Evolutionary conservation across 2,329 filamentous ascomycete species (phyloP), one percentile per base, ranked within the genome.

Genomic region (Botrytis tulipae): DNA sequence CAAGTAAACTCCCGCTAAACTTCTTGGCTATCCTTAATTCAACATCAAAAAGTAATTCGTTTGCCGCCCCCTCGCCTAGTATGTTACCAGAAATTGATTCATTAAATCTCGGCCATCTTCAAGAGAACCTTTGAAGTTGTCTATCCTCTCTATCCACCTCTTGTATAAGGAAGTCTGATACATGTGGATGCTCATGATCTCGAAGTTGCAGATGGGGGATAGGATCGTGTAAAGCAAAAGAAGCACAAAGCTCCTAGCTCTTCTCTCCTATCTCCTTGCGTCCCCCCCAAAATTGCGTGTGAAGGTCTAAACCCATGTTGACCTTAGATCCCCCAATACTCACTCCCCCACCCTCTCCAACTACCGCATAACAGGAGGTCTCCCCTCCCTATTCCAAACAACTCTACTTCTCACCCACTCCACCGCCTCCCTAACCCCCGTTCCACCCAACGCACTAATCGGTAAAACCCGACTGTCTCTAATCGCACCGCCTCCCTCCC

Each of bases 391-490:
- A 82, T 98, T 98, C 94, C 96, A 98, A 83, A 93, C 94, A 42
- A 98, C 94, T 75, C 96, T 87, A 77, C 91, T 95, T 81, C 93
- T 90, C 74, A 99, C 86, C 96, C 96, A 99, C 80, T 98, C 96
- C n/a, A 99, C 92, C 1, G 96, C 95, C 84, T 98, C 96, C 80
- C 90, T 90, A 3, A 99, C 96, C 4, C 96, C 96, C 0, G 91
- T 92, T 6, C 90, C 93, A 9, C 92, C 95, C 80, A 99, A 84
- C n/a, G 96, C 96, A 81, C 93, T 97, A 75, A 98, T 90, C 10
- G 96, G 94, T 80, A 99, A 83, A 25, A 98, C 96, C 75, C 96
- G 87, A 80, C 93, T 97, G 84, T 99, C 96, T 76, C 95, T 88
- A 71, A 98, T 93, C 76, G 91, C 92, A 60, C 87, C 88, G 0